Base-by-base conservation (phyloP, 495 filamentous ascomycete species). In the Podospora bellae-mahoneyi region DNA sequence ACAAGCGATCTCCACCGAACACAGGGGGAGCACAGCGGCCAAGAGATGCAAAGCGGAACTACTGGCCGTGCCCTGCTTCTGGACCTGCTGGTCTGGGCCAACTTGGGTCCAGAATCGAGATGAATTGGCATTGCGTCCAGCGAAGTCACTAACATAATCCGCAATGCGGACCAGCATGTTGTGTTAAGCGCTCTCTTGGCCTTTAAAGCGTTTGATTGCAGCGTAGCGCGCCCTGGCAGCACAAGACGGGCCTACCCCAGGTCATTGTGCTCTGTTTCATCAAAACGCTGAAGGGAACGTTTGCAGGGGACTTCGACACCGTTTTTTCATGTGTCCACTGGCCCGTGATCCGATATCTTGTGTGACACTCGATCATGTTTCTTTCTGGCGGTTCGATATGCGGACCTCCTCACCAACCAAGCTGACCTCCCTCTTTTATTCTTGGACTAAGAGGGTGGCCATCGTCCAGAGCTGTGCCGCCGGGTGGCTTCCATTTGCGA, bases 161-260 rank as follows among this genome's bases (percentile, higher is more conserved):
- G 66, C 54, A 5, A 20, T 44, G 5, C 18, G 27, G 15, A 16
- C 10, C n/a, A 13, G 34, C 32, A 27, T 7, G 39, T 53, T 53
- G 20, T 68, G 62, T 30, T 64, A 64, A 27, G 56, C 39, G 2
- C 16, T 30, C 58, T 44, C 65, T 66, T 66, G 65, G 57, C n/a
- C 32, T 18, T 23, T 5, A 5, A 28, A 55, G 59, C 26, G 23
- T 69, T 69, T 65, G 39, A 69, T 69, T 64, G 67, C 62, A 65
- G 62, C 56, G 66, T 69, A 39, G 67, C 61, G 61, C 16, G 20
- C 6, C 20, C 60, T 58, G 61, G 66, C 61, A 61, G 9, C 5
- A 5, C 18, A 27, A 32, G 23, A 27, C 27, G 19, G 27, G 27
- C 23, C 23, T 27, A 64, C 44, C 62, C 53, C 48, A 65, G 53